These are phyloP conservation scores for Pseudovirgaria hyperparasitica DNA, from an alignment of 2,329 filamentous ascomycete genomes.

Conservation along the genomic window DNA sequence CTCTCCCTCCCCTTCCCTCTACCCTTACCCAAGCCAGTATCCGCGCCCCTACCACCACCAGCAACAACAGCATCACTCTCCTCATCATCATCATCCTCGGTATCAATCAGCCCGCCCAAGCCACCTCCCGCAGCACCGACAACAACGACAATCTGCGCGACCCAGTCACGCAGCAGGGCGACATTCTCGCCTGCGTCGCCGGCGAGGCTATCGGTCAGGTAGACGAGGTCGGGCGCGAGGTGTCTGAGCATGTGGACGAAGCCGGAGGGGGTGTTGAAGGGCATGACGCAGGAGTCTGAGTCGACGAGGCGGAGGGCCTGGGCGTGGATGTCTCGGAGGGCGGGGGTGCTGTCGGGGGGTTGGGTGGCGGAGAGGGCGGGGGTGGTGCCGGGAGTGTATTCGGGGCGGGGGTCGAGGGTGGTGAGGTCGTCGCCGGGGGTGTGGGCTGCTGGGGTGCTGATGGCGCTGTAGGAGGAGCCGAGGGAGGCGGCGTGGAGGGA, in stretches of 20 bases:
- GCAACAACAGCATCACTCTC: slow-evolving; percentile 36
- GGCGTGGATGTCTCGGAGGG: slow-evolving; percentile 52
- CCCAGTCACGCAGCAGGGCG: slow-evolving; percentile 50
- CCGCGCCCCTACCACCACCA: slow-evolving; percentile 50
- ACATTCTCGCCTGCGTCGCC: slow-evolving; percentile 64
- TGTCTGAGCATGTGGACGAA: slow-evolving; percentile 80
- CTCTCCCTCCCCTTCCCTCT: slow-evolving; percentile 78
- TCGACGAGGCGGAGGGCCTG: slow-evolving; percentile 72
- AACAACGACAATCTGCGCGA: slow-evolving; percentile 48
- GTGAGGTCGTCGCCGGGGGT: slow-evolving; percentile 49
- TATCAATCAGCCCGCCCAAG: slow-evolving; percentile 40
- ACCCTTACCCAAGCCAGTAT: slow-evolving; percentile 67
- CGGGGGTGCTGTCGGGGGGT: slow-evolving; percentile 1
- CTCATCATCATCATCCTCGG: slow-evolving; percentile 59
- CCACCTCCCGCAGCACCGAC: slow-evolving; percentile 36
- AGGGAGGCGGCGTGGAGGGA: slow-evolving; percentile 43
- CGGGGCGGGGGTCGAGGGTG: slow-evolving; percentile 32
- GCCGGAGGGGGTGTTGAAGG: slow-evolving; percentile 72
- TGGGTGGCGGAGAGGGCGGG: slow-evolving; percentile 17
- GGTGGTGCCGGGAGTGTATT: slow-evolving; percentile 25
- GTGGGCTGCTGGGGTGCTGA: slow-evolving; percentile 54
- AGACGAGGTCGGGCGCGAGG: slow-evolving; percentile 72
- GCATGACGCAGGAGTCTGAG: slow-evolving; percentile 74
- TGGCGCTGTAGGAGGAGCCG: slow-evolving; percentile 79
- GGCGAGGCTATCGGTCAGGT: slow-evolving; percentile 73